These are phyloP conservation scores for Gonapodya sp. DNA, from an alignment of 192 early-diverging fungal genomes.

Conservation along the genomic window DNA sequence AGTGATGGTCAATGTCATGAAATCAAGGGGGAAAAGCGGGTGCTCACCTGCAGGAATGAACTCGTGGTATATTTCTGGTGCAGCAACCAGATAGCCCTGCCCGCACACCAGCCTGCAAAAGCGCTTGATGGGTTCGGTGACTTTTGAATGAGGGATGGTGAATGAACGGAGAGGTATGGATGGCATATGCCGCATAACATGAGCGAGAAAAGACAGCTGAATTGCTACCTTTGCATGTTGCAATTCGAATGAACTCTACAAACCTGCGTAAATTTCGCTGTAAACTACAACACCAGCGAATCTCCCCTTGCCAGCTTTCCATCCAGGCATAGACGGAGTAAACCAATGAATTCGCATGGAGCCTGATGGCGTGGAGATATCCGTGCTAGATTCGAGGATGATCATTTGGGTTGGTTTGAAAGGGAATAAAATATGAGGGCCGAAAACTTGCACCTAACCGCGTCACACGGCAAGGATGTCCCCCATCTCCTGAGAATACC, in stretches of 20 bases:
- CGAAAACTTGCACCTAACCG: too few species aligned
- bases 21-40: not conserved
- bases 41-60: conserved; percentile 36
- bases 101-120: not conserved
- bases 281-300: conserved; percentile 1
- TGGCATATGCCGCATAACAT: too few species aligned
- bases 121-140: conserved; percentile 12
- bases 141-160: too few species aligned
- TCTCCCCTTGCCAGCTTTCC: not conserved
- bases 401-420: not conserved
- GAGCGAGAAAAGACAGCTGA: not conserved
- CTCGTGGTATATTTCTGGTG: conserved; percentile 53
- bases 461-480: too few species aligned
- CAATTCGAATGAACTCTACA: not conserved
- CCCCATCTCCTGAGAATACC: too few species aligned
- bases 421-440: too few species aligned
- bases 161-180: too few species aligned
- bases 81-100: conserved; percentile 40
- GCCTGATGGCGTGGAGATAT: not conserved
- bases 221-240: not conserved
- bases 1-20: not conserved
- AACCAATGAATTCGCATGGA: not conserved
- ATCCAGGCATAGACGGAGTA: not conserved
- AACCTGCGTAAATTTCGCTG: conserved; percentile 6
- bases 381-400: not conserved